A percentile compares a stretch with the other conserved stretches of the same genome.
Evolutionary conservation across 1,139 yeast species (phyloP).

Genomic region (Spathaspora sp.): DNA sequence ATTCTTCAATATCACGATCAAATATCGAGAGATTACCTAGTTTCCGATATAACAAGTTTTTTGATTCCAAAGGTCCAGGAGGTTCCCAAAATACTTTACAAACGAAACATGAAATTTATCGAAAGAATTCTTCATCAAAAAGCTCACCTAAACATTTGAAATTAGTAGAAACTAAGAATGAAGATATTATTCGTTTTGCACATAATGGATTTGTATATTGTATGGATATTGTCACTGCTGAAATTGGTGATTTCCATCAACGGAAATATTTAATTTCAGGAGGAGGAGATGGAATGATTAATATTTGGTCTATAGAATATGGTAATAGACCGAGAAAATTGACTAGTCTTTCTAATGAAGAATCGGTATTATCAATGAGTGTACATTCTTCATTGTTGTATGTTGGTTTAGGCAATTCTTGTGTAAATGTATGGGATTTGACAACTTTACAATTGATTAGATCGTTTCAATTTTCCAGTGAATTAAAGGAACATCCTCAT

Average conservation of each 20-base stretch:
- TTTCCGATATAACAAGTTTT: conserved; percentile 78
- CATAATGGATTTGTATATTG: conserved; percentile 90
- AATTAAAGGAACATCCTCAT: conserved; percentile 1
- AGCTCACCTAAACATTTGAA: conserved; percentile 12
- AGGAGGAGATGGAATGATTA: conserved; percentile 88
- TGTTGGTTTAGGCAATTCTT: conserved; percentile 75
- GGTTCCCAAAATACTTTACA: conserved; percentile 48
- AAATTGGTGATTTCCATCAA: conserved; percentile 13
- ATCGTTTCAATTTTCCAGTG: conserved; percentile 41
- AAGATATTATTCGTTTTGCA: conserved; percentile 73
- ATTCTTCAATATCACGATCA: conserved; percentile 8
- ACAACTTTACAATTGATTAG: conserved; percentile 73
- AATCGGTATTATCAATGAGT: conserved; percentile 67
- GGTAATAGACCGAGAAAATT: conserved; percentile 16
- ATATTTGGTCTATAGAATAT: conserved; percentile 59
- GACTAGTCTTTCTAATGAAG: conserved; percentile 60
- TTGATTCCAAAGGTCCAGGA: conserved; percentile 88
- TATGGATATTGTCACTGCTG: conserved; percentile 41
- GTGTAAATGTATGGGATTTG: conserved; percentile 79
- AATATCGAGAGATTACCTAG: conserved; percentile 60
- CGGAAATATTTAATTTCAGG: conserved; percentile 42
- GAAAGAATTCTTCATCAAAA: conserved; percentile 17
- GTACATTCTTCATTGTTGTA: conserved; percentile 65
- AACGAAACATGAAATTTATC: conserved; percentile 27
- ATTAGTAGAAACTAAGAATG: conserved; percentile 66